A percentile compares a stretch with the other conserved stretches of the same genome.
These are phyloP conservation scores for Trifolium subterraneum DNA, from an alignment of 306 rosid genomes.

Conservation along the genomic window DNA sequence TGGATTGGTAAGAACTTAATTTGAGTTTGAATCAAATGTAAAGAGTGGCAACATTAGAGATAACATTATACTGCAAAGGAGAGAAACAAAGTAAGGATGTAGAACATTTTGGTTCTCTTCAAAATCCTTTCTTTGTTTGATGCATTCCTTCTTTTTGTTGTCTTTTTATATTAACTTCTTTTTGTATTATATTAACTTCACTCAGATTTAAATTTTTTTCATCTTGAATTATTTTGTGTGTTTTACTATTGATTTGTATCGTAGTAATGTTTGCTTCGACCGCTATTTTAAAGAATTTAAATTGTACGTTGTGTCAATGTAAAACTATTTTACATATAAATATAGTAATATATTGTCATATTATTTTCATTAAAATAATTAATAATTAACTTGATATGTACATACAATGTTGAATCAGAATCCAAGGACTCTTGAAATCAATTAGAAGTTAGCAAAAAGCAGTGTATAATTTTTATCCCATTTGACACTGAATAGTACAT, in stretches of 20 bases:
- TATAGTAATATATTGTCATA: not conserved
- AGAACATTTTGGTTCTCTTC: slow-evolving; percentile 54
- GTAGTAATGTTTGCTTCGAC: too few relatives aligned
- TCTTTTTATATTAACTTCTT: slow-evolving; percentile 34
- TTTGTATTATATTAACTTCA: not conserved
- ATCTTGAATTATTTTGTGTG: not conserved
- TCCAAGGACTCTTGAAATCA: not conserved
- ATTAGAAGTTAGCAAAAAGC: not conserved
- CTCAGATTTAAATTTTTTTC: not conserved
- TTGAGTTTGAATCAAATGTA: slow-evolving; percentile 81
- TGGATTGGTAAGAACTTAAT: slow-evolving; percentile 52
- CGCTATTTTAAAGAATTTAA: too few relatives aligned
- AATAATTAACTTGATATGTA: not conserved
- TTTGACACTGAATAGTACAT: not conserved
- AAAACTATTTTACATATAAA: not conserved
- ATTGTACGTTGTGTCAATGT: not conserved
- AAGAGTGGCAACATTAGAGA: slow-evolving; percentile 69
- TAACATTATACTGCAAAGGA: slow-evolving; percentile 44
- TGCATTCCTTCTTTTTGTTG: slow-evolving; percentile 49
- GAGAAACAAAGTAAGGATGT: slow-evolving; percentile 59
- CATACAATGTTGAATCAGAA: not conserved
- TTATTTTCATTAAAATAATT: not conserved
- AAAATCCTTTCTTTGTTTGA: slow-evolving; percentile 54
- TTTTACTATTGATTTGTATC: too few relatives aligned
- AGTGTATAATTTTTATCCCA: not conserved